Conservation (phyloP, 192 early-diverging fungal genomes). For the Mortierella hygrophila region DNA sequence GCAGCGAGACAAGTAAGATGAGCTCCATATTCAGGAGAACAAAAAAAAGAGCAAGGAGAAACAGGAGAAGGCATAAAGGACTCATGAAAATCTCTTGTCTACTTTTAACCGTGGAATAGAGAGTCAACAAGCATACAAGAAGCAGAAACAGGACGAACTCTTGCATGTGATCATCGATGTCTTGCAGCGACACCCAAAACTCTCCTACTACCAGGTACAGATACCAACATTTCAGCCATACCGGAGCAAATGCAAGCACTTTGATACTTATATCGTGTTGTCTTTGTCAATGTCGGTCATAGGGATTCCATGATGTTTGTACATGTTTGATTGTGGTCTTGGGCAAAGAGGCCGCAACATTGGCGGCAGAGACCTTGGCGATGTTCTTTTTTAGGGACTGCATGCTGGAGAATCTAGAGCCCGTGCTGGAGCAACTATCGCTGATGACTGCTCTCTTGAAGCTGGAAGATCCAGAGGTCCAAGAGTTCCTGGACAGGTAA, state of each 20-base stretch:
- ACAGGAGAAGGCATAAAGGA: neutral
- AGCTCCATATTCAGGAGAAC: neutral
- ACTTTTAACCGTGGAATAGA: slow-evolving; percentile 13
- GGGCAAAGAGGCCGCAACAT: slow-evolving; percentile 54
- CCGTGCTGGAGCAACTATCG: slow-evolving; percentile 59
- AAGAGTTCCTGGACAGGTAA: slow-evolving; percentile 61
- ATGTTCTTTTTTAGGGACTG: slow-evolving; percentile 70
- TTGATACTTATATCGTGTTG: neutral
- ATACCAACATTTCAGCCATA: neutral
- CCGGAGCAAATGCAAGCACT: neutral
- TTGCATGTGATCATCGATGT: slow-evolving; percentile 64
- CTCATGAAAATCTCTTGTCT: neutral
- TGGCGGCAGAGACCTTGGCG: slow-evolving; percentile 59
- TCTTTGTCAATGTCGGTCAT: neutral
- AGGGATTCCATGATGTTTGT: slow-evolving; percentile 73
- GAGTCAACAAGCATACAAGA: slow-evolving; percentile 36
- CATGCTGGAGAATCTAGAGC: slow-evolving; percentile 64
- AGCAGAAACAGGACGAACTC: slow-evolving; percentile 60
- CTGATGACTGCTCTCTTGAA: slow-evolving; percentile 56
- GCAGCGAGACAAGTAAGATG: slow-evolving; percentile 40
- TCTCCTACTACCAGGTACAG: slow-evolving; percentile 68
- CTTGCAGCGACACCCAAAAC: slow-evolving; percentile 57
- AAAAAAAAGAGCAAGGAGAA: neutral
- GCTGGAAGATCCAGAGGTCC: slow-evolving; percentile 60
- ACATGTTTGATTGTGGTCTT: slow-evolving; percentile 58